Evolutionary conservation across 352 stramenopile species (phyloP).

Genomic region (Phytophthora tentaculata): DNA sequence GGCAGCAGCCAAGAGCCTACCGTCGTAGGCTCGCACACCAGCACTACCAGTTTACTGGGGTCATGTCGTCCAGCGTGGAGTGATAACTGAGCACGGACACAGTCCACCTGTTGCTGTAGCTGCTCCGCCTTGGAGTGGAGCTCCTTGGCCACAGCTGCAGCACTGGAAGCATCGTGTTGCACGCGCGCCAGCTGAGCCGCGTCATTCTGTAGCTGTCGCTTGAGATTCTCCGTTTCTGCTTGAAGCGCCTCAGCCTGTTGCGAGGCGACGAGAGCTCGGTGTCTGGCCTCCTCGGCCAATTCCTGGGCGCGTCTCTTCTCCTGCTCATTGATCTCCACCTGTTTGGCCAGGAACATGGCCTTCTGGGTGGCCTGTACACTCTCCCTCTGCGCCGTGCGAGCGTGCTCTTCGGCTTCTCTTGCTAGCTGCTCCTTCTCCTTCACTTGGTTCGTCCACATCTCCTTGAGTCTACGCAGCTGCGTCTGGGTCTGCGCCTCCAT

Average conservation of each 20-base stretch:
- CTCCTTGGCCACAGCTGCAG: slow-evolving; percentile 69
- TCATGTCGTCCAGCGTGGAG: slow-evolving; percentile 80
- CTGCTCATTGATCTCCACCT: slow-evolving; percentile 87
- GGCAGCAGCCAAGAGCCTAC: slow-evolving; percentile 85
- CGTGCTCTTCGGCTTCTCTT: slow-evolving; percentile 73
- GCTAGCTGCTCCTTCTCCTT: slow-evolving; percentile 77
- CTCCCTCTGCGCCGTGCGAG: slow-evolving; percentile 74
- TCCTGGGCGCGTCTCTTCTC: slow-evolving; percentile 79
- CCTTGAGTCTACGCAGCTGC: slow-evolving; percentile 57
- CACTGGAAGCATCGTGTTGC: slow-evolving; percentile 72
- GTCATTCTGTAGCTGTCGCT: slow-evolving; percentile 75
- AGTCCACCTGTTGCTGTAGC: slow-evolving; percentile 80
- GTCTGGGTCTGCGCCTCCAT: slow-evolving; percentile 74
- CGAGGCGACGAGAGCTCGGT: slow-evolving; percentile 61
- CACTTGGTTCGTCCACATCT: slow-evolving; percentile 66
- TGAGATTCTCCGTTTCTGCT: slow-evolving; percentile 76
- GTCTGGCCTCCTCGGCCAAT: slow-evolving; percentile 67
- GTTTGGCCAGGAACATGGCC: slow-evolving; percentile 68
- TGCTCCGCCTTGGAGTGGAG: slow-evolving; percentile 72
- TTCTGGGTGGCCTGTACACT: slow-evolving; percentile 74
- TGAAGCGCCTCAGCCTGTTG: slow-evolving; percentile 78
- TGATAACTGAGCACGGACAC: slow-evolving; percentile 76
- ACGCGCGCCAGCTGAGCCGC: slow-evolving; percentile 73
- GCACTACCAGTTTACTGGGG: slow-evolving; percentile 78
- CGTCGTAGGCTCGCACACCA: slow-evolving; percentile 81